Percentiles rank a stretch among this genome's conserved stretches.
Conservation (phyloP, 495 filamentous ascomycete species). For the Recurvomyces mirabilis region DNA sequence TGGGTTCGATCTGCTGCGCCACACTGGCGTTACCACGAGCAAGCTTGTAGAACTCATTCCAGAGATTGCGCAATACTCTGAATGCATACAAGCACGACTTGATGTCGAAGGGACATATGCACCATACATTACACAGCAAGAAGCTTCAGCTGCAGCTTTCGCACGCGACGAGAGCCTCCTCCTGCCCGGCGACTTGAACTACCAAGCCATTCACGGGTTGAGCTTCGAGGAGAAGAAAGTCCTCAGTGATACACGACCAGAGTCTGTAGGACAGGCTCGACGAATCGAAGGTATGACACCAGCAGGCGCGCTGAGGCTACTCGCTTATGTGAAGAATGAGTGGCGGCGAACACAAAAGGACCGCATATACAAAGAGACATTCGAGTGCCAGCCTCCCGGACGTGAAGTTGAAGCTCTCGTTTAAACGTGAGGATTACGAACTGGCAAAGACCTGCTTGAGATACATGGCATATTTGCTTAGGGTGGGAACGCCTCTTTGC, state of each 20-base stretch:
- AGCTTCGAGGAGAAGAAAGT: conserved; percentile 64
- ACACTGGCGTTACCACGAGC: conserved; percentile 44
- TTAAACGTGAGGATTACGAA: too few relatives aligned
- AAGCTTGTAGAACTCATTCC: conserved; percentile 46
- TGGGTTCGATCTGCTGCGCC: conserved; percentile 65
- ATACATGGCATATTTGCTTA: too few relatives aligned
- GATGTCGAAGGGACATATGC: conserved; percentile 73
- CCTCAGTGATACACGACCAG: conserved; percentile 59
- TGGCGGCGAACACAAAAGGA: conserved; percentile 18
- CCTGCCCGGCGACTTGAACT: conserved; percentile 70
- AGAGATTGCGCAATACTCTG: conserved; percentile 39
- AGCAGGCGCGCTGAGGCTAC: conserved; percentile 43
- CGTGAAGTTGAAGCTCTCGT: conserved; percentile 11
- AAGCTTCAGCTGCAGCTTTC: conserved; percentile 49
- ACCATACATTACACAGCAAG: conserved; percentile 68
- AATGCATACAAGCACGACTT: conserved; percentile 52
- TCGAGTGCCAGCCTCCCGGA: conserved; percentile 10
- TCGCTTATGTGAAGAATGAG: conserved; percentile 39
- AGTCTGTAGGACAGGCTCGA: conserved; percentile 77
- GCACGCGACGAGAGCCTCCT: conserved; percentile 63
- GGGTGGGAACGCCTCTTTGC: too few relatives aligned
- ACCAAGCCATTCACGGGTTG: conserved; percentile 56
- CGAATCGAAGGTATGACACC: conserved; percentile 75
- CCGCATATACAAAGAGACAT: conserved; percentile 22
- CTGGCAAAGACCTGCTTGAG: too few relatives aligned